Base-by-base conservation (phyloP, 495 filamentous ascomycete genomes). In the Pyronema domesticum region DNA sequence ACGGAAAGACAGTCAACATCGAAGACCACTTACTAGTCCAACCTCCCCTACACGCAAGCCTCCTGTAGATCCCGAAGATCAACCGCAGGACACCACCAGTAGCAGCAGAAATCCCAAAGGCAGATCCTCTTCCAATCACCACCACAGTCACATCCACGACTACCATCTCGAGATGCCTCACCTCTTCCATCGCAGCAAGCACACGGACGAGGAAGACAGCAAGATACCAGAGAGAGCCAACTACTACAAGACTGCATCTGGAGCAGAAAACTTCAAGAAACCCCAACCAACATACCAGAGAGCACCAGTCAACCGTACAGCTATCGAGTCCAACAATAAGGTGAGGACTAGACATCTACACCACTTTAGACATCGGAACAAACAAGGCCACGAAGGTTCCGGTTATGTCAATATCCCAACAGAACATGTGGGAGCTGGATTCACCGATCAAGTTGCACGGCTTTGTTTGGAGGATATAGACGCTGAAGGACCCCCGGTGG, bases 381-480 rank as follows among this genome's bases (percentile, higher is more conserved):
- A 35, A 13, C 36, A 9, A 7, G 19, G 11, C 9, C 8, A 19
- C 11, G 47, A 35, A 36, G 47, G 19, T 19, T 35, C 19, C 47
- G 47, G 30, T 13, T 11, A 50, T 13, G 47, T 50, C 47, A 13
- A n/a, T 10, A 50, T 13, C 3, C 47, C 47, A 1, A 36, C 18
- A 3, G 47, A 50, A 13, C 13, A 23, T 13, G 19, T 36, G 7
- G 47, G 47, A 36, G 47, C 13, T 4, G 54, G 30, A 18, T 51
- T 43, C 17, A 56, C 11, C n/a, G 13, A 51, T 36, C 44, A 58
- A 34, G 49, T 65, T n/a, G 62, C 62, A n/a, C 62, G 48, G 49
- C 37, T 65, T 30, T 55, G 58, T 33, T 17, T 65, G 19, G 62
- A 65, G 37, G 62, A 65, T 46, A 17, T 49, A 43, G 58, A 62